Evolutionary conservation across 2,329 filamentous ascomycete species (phyloP).

Genomic region (Aspergillus proliferans): DNA sequence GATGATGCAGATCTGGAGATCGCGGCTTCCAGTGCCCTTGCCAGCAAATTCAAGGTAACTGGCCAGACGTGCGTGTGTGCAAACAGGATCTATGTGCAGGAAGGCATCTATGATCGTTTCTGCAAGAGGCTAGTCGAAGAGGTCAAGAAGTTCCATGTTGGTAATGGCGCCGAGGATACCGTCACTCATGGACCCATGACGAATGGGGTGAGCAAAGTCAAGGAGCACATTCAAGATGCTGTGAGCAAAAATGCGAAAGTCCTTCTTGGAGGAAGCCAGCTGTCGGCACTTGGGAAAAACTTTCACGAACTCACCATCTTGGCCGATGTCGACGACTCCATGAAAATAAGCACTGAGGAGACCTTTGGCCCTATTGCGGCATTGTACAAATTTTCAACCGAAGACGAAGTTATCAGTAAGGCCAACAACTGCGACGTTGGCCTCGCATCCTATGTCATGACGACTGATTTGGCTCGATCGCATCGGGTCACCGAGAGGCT

Average conservation of each 20-base stretch:
- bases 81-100: slow-evolving; percentile 45
- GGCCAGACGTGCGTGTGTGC: slow-evolving; percentile 91
- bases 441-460: slow-evolving; percentile 86
- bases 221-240: slow-evolving; percentile 70
- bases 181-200: slow-evolving; percentile 47
- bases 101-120: slow-evolving; percentile 45
- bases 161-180: slow-evolving; percentile 32
- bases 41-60: slow-evolving; percentile 81
- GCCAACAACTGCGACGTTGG: slow-evolving; percentile 78
- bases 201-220: slow-evolving; percentile 70
- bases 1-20: slow-evolving; percentile 73
- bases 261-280: slow-evolving; percentile 63
- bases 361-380: slow-evolving; percentile 89
- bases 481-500: slow-evolving; percentile 52
- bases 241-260: slow-evolving; percentile 66
- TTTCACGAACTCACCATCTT: slow-evolving; percentile 87
- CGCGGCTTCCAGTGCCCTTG: slow-evolving; percentile 71
- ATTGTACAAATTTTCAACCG: slow-evolving; percentile 74
- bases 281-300: slow-evolving; percentile 67
- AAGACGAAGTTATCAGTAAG: slow-evolving; percentile 72
- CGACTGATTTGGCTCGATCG: slow-evolving; percentile 46
- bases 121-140: slow-evolving; percentile 46
- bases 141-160: slow-evolving; percentile 39
- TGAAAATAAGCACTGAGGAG: slow-evolving; percentile 76
- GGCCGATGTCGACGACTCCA: slow-evolving; percentile 70